phyloP scores from a whole-genome alignment of 192 early-diverging fungal genomes.

The Coemansia aciculifera region DNA sequence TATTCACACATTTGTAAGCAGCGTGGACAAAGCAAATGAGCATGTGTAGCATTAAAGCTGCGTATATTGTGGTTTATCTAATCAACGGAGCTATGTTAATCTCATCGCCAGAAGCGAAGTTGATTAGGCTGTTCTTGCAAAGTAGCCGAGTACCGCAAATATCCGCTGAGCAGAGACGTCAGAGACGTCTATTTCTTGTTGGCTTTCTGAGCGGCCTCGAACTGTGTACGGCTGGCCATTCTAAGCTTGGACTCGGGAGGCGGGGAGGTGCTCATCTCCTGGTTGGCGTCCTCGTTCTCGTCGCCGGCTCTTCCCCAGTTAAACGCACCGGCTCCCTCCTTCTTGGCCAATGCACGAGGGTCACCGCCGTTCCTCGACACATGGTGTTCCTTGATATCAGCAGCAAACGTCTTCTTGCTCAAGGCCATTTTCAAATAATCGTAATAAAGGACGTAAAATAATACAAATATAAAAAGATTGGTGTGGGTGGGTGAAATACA shows the following conservation, averaged over 20 bases:
- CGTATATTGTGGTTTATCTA: background rate
- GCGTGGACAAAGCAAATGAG: background rate
- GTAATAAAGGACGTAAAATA: constrained; percentile 2
- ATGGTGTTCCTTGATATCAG: constrained; percentile 35
- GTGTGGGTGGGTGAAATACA: background rate
- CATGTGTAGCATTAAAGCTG: background rate
- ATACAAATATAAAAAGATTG: background rate
- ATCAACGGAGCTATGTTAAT: background rate
- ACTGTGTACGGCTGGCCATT: constrained; percentile 16
- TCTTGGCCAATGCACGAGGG: constrained; percentile 24
- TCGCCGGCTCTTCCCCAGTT: constrained; percentile 29
- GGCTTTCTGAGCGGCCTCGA: constrained; percentile 14
- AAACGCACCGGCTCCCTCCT: constrained; percentile 25
- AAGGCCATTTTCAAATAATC: constrained; percentile 8
- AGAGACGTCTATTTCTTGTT: background rate
- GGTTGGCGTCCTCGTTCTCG: constrained; percentile 2
- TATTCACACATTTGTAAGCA: background rate
- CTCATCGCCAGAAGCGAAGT: background rate
- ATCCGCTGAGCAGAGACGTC: background rate
- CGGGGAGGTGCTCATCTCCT: background rate
- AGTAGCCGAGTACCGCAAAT: background rate
- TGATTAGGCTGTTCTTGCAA: background rate
- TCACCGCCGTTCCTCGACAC: constrained; percentile 33
- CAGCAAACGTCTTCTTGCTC: constrained; percentile 15
- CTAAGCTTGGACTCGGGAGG: constrained; percentile 14